These are phyloP conservation scores for Alternaria novae-zelandiae DNA, from an alignment of 2,329 filamentous ascomycete genomes.

Conservation along the genomic window DNA sequence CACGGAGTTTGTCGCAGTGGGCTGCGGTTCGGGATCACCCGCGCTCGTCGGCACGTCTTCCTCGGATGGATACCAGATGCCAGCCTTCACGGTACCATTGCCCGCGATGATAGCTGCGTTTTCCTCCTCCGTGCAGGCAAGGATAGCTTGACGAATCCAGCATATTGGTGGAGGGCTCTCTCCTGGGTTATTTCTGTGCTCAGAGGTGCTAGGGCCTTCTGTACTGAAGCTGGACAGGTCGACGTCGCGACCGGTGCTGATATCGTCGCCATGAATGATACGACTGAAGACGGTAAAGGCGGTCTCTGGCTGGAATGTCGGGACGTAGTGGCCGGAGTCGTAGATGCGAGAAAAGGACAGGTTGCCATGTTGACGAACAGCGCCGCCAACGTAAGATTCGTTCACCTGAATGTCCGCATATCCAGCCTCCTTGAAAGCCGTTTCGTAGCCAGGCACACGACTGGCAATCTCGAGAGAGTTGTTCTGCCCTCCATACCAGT, in stretches of 20 bases:
- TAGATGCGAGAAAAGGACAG: slow-evolving; percentile 60
- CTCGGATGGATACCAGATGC: slow-evolving; percentile 24
- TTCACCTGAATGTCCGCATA: slow-evolving; percentile 77
- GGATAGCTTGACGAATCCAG: slow-evolving; percentile 60
- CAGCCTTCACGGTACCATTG: slow-evolving; percentile 47
- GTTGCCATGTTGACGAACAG: slow-evolving; percentile 77
- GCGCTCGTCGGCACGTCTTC: slow-evolving; percentile 7
- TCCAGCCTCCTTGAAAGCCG: slow-evolving; percentile 67
- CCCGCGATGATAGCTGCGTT: slow-evolving; percentile 55
- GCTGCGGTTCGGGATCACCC: not conserved
- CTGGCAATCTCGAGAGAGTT: slow-evolving; percentile 65
- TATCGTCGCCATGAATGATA: slow-evolving; percentile 56
- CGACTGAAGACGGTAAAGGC: slow-evolving; percentile 60
- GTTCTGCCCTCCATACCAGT: slow-evolving; percentile 76
- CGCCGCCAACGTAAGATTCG: slow-evolving; percentile 69
- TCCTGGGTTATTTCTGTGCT: slow-evolving; percentile 61
- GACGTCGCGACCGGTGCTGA: slow-evolving; percentile 58
- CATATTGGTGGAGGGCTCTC: slow-evolving; percentile 59
- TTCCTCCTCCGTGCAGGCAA: slow-evolving; percentile 62
- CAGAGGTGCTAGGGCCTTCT: slow-evolving; percentile 64
- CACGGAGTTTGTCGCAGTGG: not conserved
- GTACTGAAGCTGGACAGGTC: slow-evolving; percentile 62
- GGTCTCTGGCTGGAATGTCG: slow-evolving; percentile 53
- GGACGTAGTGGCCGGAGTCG: slow-evolving; percentile 59
- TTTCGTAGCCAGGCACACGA: slow-evolving; percentile 51